These are phyloP conservation scores for Logfia minima DNA, from an alignment of 129 eudicot genomes.

Conservation along the genomic window DNA sequence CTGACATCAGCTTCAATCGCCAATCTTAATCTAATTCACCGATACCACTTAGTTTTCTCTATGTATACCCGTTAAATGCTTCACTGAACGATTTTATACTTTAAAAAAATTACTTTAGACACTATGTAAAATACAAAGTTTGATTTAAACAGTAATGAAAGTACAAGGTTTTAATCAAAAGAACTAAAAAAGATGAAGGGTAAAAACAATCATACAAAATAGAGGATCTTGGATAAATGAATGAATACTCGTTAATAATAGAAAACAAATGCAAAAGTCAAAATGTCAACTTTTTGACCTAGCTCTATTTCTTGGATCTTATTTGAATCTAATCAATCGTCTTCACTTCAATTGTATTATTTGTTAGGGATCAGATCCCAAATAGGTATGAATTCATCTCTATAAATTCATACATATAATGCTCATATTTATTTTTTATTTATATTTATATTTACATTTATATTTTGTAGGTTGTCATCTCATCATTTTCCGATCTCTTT, in stretches of 20 bases:
- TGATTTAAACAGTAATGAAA: background rate
- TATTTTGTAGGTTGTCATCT: conserved; percentile 18
- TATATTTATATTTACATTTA: background rate
- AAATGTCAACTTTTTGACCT: conserved; percentile 46
- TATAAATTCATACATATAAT: background rate
- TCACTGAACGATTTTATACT: no score
- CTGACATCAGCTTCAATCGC: background rate
- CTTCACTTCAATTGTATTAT: conserved; percentile 22
- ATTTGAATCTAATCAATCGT: conserved; percentile 36
- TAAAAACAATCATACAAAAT: conserved; percentile 3
- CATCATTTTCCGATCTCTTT: background rate
- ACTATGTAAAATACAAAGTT: background rate
- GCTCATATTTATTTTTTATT: background rate
- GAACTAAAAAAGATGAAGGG: background rate
- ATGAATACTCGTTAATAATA: conserved; percentile 4
- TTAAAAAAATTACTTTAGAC: no score
- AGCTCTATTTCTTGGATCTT: conserved; percentile 35
- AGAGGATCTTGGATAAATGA: conserved; percentile 27
- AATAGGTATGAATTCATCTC: conserved; percentile 22
- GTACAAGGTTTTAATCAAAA: background rate
- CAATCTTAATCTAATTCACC: no score
- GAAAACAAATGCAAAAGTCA: conserved; percentile 31
- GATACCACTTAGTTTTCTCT: no score
- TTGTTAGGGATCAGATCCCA: conserved; percentile 37
- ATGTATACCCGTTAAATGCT: no score